phyloP scores from a whole-genome alignment of 164 flowering plant species.

The Stephania cephalantha region DNA sequence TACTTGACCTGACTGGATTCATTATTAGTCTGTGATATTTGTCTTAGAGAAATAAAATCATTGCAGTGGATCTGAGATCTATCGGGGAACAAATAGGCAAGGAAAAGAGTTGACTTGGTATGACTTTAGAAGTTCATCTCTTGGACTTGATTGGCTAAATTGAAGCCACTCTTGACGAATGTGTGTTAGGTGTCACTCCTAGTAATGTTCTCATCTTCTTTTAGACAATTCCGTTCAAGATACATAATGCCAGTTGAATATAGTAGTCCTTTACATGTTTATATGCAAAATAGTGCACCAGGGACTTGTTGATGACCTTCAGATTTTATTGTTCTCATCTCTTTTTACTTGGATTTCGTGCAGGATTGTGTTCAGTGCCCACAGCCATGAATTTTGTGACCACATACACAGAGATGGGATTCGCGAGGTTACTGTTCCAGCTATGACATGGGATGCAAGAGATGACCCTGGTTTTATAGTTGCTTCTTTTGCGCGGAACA shows the following conservation, averaged over 20 bases:
- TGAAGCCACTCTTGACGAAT: background rate
- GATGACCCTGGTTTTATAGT: conserved; percentile 62
- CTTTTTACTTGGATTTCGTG: conserved; percentile 3
- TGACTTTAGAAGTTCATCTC: background rate
- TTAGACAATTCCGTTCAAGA: background rate
- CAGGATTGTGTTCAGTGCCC: conserved; percentile 72
- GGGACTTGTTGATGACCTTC: background rate
- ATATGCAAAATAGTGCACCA: background rate
- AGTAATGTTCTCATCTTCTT: background rate
- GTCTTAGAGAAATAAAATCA: background rate
- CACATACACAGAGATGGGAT: conserved; percentile 51
- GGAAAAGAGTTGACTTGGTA: background rate
- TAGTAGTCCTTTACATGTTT: background rate
- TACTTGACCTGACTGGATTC: background rate
- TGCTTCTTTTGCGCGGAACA: conserved; percentile 41
- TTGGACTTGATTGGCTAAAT: background rate
- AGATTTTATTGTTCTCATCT: background rate
- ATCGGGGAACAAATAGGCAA: background rate
- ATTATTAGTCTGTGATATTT: too few species aligned
- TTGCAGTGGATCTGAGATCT: background rate
- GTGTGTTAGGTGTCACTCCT: background rate
- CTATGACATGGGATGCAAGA: conserved; percentile 58
- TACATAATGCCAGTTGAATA: background rate
- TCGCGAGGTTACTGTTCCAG: conserved; percentile 61
- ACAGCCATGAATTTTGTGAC: conserved; percentile 39